Conservation (phyloP, 1,139 yeast species). For the Meyerozyma carpophila region DNA sequence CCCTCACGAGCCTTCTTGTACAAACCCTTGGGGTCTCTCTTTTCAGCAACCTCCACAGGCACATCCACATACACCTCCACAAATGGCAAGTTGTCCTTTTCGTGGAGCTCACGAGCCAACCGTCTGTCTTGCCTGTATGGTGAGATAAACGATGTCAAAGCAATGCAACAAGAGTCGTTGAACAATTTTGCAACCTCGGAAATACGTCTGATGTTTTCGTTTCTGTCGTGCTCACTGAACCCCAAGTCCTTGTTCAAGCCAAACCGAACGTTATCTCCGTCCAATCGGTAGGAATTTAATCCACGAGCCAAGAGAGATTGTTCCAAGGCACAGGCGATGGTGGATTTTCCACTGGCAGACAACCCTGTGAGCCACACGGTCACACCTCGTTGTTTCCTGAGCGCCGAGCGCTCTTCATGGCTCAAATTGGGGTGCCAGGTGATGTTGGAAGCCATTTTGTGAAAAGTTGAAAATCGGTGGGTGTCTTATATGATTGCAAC, state of each 20-base stretch:
- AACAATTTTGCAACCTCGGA: conserved; percentile 88
- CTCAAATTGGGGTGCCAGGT: conserved; percentile 94
- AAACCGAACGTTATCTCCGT: conserved; percentile 91
- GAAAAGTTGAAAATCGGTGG: conserved; percentile 2
- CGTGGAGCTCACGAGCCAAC: conserved; percentile 79
- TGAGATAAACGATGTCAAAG: conserved; percentile 86
- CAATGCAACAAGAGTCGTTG: conserved; percentile 81
- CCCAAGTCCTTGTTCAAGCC: conserved; percentile 95
- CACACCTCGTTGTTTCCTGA: conserved; percentile 79
- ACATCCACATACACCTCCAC: conserved; percentile 90
- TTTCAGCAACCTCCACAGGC: conserved; percentile 88
- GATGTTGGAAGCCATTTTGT: conserved; percentile 81
- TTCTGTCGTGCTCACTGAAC: conserved; percentile 84
- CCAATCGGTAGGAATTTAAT: conserved; percentile 76
- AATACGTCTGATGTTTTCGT: conserved; percentile 90
- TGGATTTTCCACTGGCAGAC: conserved; percentile 92
- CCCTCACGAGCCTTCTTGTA: conserved; percentile 97
- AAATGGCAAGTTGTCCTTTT: conserved; percentile 69
- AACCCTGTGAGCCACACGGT: conserved; percentile 95
- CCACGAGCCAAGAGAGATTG: conserved; percentile 67
- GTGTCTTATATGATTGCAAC: not conserved
- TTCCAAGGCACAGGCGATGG: conserved; percentile 93
- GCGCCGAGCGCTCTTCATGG: conserved; percentile 66
- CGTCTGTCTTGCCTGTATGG: conserved; percentile 85
- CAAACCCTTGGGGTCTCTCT: conserved; percentile 94